These are phyloP conservation scores for Stagonosporopsis chrysanthemi DNA, from an alignment of 2,329 filamentous ascomycete species.

Conservation along the genomic window DNA sequence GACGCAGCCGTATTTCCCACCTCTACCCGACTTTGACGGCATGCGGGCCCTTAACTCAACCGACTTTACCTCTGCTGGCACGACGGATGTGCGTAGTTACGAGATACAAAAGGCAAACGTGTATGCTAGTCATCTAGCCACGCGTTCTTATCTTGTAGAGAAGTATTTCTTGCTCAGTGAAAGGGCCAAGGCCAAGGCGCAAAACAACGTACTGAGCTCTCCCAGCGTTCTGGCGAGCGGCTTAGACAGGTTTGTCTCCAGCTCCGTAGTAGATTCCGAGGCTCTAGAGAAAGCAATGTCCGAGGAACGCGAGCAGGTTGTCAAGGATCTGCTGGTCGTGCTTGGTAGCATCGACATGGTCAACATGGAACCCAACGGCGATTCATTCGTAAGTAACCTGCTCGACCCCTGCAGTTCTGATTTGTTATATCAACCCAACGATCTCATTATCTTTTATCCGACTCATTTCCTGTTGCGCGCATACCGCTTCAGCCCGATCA, in stretches of 20 bases:
- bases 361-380: slow-evolving; percentile 78
- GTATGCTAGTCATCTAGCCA: slow-evolving; percentile 80
- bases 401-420: slow-evolving; percentile 24
- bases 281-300: slow-evolving; percentile 70
- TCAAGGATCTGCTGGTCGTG: slow-evolving; percentile 78
- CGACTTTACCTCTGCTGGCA: slow-evolving; percentile 35
- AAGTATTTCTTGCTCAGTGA: slow-evolving; percentile 82
- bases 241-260: slow-evolving; percentile 40
- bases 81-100: slow-evolving; percentile 58
- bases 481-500: slow-evolving; percentile 21
- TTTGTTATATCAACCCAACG: slow-evolving; percentile 18
- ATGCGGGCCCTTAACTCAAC: slow-evolving; percentile 38
- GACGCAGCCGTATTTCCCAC: slow-evolving; percentile 46
- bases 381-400: slow-evolving; percentile 64
- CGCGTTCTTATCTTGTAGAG: slow-evolving; percentile 84
- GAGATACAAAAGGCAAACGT: slow-evolving; percentile 95
- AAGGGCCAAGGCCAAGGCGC: slow-evolving; percentile 57
- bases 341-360: slow-evolving; percentile 80
- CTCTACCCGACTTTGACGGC: slow-evolving; percentile 45
- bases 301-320: slow-evolving; percentile 79
- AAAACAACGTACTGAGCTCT: slow-evolving; percentile 51
- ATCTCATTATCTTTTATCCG: slow-evolving; percentile 14
- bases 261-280: slow-evolving; percentile 41
- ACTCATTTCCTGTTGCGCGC: slow-evolving; percentile 17
- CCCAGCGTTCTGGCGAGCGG: slow-evolving; percentile 34